Evolutionary conservation across 257 asterid species (phyloP).

Genomic region (Vinca minor): DNA sequence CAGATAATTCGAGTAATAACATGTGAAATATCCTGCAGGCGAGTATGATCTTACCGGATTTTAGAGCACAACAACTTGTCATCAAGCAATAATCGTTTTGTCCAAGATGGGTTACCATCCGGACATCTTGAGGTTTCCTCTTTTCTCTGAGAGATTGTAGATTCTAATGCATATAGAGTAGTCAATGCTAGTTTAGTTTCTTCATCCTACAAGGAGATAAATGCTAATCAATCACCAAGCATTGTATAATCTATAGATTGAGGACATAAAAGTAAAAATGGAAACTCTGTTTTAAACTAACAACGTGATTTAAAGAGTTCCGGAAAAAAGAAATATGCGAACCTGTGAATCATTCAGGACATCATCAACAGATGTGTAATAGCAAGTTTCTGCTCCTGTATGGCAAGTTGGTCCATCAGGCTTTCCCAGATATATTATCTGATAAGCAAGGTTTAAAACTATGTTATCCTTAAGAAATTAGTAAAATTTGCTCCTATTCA

Average conservation of each 20-base stretch:
- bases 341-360: conserved; percentile 40
- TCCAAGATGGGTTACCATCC: conserved; percentile 68
- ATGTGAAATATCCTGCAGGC: not conserved
- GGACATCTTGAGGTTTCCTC: conserved; percentile 30
- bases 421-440: conserved; percentile 80
- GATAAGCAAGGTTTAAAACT: conserved; percentile 7
- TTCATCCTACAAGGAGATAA: conserved; percentile 32
- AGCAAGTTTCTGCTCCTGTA: conserved; percentile 84
- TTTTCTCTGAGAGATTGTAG: conserved; percentile 56
- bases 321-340: not conserved
- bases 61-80: conserved; percentile 59
- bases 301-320: not conserved
- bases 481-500: not conserved
- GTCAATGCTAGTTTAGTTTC: conserved; percentile 49
- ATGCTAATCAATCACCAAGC: conserved; percentile 1
- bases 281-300: not conserved
- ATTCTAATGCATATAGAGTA: conserved; percentile 57
- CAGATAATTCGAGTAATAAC: not conserved
- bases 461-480: not conserved
- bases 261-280: not conserved
- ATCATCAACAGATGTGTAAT: conserved; percentile 51
- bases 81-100: conserved; percentile 59
- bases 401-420: conserved; percentile 96
- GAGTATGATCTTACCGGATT: conserved; percentile 40
- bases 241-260: not conserved